phyloP scores from a whole-genome alignment of 1,284 basidiomycete species.

The Cryptococcus hybrid region DNA sequence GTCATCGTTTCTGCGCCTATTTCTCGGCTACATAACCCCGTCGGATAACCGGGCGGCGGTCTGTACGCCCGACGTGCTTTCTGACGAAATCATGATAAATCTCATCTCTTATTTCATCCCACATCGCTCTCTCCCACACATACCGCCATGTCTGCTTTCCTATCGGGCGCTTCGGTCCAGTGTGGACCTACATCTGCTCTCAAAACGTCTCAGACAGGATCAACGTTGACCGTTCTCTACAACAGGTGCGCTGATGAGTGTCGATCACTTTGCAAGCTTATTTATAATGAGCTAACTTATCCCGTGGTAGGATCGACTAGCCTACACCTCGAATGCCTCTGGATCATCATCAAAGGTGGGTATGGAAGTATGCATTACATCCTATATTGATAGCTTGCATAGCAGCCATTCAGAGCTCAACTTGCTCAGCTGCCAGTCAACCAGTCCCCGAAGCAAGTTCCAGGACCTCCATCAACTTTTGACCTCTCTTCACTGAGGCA shows the following conservation, averaged over 20 bases:
- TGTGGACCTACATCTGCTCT: conserved; percentile 40
- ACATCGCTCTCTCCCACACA: neutral
- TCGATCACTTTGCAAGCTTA: neutral
- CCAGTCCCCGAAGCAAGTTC: neutral
- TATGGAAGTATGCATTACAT: neutral
- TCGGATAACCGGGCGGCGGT: too few relatives aligned
- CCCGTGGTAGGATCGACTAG: conserved; percentile 24
- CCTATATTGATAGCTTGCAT: neutral
- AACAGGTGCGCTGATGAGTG: conserved; percentile 27
- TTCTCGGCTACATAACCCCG: too few relatives aligned
- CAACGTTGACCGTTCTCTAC: conserved; percentile 38
- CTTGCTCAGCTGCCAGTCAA: too few relatives aligned
- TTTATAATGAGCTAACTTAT: neutral
- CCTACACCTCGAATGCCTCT: conserved; percentile 15
- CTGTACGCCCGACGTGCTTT: too few relatives aligned
- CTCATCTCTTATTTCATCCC: too few relatives aligned
- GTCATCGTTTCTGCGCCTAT: too few relatives aligned
- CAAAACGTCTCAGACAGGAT: conserved; percentile 30
- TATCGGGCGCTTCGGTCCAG: conserved; percentile 34
- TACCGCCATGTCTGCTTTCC: conserved; percentile 32
- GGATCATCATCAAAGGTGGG: conserved; percentile 26
- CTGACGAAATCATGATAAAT: too few relatives aligned
- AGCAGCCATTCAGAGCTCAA: conserved; percentile 13
- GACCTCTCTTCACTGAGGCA: conserved; percentile 38
- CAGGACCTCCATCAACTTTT: conserved; percentile 21